These are phyloP conservation scores for Cercospora sp. DNA, from an alignment of 2,329 filamentous ascomycete genomes.

Conservation along the genomic window DNA sequence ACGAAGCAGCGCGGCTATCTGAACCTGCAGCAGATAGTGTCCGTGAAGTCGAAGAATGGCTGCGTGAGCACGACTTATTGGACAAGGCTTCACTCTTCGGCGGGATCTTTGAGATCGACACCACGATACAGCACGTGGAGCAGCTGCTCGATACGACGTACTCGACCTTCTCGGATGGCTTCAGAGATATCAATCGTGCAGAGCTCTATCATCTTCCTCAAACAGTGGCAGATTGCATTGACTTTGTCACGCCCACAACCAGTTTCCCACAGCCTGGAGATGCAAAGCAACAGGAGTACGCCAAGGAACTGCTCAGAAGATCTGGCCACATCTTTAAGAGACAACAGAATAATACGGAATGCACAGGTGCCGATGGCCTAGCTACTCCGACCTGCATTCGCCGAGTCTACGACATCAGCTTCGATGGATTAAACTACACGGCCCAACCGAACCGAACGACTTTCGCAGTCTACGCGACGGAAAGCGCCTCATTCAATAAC, in stretches of 20 bases:
- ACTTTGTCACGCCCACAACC: constrained; percentile 29
- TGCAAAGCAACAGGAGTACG: neutral
- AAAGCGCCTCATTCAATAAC: constrained; percentile 28
- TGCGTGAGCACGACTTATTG: constrained; percentile 20
- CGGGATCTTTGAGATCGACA: constrained; percentile 28
- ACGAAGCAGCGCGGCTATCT: constrained; percentile 15
- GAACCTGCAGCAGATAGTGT: constrained; percentile 12
- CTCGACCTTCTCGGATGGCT: constrained; percentile 23
- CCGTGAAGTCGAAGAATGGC: constrained; percentile 18
- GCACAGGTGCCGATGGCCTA: constrained; percentile 19
- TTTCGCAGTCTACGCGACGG: constrained; percentile 32
- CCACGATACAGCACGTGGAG: constrained; percentile 25
- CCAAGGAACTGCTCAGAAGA: neutral
- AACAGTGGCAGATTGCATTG: constrained; percentile 19
- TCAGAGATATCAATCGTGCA: constrained; percentile 20
- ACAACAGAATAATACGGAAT: constrained; percentile 8
- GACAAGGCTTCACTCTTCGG: constrained; percentile 5
- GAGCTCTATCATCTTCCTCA: constrained; percentile 26
- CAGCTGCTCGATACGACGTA: constrained; percentile 29
- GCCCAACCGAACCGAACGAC: constrained; percentile 28
- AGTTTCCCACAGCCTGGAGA: constrained; percentile 21
- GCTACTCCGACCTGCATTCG: constrained; percentile 28
- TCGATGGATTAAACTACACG: constrained; percentile 24
- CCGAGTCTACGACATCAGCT: constrained; percentile 27
- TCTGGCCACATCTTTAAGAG: neutral